A percentile compares a stretch with the other conserved stretches of the same genome.
phyloP scores from a whole-genome alignment of 352 stramenopile species.

The Phytopythium boreale region DNA sequence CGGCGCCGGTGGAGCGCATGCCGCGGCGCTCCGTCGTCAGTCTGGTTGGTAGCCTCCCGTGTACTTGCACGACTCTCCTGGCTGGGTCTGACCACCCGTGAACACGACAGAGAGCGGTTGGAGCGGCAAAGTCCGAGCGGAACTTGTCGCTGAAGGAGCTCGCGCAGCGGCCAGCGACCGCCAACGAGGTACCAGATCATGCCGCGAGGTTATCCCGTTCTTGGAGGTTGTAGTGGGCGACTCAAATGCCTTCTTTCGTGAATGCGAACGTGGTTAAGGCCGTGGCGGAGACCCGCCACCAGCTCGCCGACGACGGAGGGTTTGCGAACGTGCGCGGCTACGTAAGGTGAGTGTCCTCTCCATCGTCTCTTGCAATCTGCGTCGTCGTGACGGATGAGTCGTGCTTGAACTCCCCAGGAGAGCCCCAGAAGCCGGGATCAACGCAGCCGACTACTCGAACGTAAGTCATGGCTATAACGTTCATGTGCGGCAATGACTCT shows the following conservation, averaged over 20 bases:
- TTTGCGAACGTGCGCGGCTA: constrained; percentile 33
- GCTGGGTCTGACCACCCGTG: no score
- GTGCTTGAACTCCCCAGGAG: not conserved
- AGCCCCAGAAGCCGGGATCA: not conserved
- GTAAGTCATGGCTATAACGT: not conserved
- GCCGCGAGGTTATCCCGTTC: not conserved
- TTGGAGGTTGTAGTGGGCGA: not conserved
- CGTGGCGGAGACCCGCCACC: not conserved
- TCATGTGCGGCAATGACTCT: not conserved
- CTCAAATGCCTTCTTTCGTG: not conserved
- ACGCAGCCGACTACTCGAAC: not conserved
- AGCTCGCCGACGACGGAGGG: not conserved
- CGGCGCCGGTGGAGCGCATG: not conserved
- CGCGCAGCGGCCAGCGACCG: constrained; percentile 18
- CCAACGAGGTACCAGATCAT: constrained; percentile 20
- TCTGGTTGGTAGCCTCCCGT: not conserved
- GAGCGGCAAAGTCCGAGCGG: constrained; percentile 1
- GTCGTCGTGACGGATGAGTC: not conserved
- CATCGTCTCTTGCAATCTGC: not conserved
- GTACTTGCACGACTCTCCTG: not conserved
- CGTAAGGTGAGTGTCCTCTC: constrained; percentile 34
- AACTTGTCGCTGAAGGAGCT: constrained; percentile 14
- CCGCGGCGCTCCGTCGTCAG: not conserved
- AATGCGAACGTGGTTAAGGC: not conserved
- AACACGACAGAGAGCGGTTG: not conserved